Evolutionary conservation across 2,329 filamentous ascomycete species (phyloP), one percentile per base, ranked within the genome.

Genomic region (Byssothecium circinans): DNA sequence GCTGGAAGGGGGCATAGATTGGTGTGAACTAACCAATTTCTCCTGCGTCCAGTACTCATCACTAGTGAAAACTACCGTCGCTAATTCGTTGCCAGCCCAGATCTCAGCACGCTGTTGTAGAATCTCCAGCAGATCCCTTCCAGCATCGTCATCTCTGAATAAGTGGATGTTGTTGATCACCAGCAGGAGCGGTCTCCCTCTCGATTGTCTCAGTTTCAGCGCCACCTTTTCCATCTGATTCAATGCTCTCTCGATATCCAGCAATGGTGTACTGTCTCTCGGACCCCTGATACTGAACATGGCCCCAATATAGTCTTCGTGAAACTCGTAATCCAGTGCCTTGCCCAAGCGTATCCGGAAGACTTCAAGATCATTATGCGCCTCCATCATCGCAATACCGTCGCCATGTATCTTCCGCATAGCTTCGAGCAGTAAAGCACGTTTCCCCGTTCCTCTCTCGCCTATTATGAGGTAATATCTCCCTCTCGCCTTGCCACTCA

Each of bases 11-110:
- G 10, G 10, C 10, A 25, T 25, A 10, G 23, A 25, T 25, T 10
- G 10, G 10, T 25, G 5, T 6, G 23, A 25, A 25, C 23, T 25
- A 10, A 25, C 23, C 44, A 99, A 76, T 11, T 91, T 83, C 70
- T 99, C 94, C 59, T 96, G 95, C 0, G 97, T 88, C 94, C 92
- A 99, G 73, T 95, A 96, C 69, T 97, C 92, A 68, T 99, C 94
- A 43, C 86, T 91, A 70, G 96, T 97, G 73, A 99, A 91, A 17
- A 99, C 84, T 75, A 89, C 84, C 0, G 92, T 97, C 30, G 95
- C 88, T 5, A 97, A 80, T 54, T 90, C 91, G 27, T 88, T 84
- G 1, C 91, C 91, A 1, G 92, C 91, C 94, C 94, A 99, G 67
- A 94, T 88, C 71, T 99, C 94, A 0, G 94, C 92, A 30, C 91